Evolutionary conservation across 495 filamentous ascomycete species (phyloP), one percentile per base, ranked within the genome.

Genomic region (Penicillium cinerascens): DNA sequence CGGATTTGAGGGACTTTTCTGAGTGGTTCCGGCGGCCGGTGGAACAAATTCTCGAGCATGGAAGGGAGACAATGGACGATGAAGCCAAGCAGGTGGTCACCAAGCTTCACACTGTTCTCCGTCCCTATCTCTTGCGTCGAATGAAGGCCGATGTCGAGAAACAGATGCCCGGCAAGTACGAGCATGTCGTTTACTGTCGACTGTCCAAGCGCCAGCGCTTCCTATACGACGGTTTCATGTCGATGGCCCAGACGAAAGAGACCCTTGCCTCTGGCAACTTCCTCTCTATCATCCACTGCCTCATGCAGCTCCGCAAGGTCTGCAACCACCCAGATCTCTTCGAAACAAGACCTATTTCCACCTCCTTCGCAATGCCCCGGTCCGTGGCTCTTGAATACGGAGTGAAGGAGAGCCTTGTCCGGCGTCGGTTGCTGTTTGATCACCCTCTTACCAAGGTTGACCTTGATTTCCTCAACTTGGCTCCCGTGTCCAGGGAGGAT

Each of bases 251-350:
- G 54, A 97, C 95, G 0, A 84, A 88, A 51, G 84, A 89, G 58
- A 96, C 89, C 0, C 78, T 97, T 13, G 81, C 88, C n/a, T 95
- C 90, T 1, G 95, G 95, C 17, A 99, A 97, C 60, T 96, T 96
- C 65, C 83, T 97, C 57, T 95, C 89, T 8, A 96, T 97, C 64
- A 97, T 97, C 69, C 96, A 96, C 69, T 97, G 95, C 70, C 74
- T 99, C 39, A 96, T 99, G 93, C 92, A 96, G 65, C 78, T 99
- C 25, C 85, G 95, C 20, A 96, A 97, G 66, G 95, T 99, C 39
- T 99, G 95, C 78, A 97, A 97, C 59, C 95, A 99, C 63, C 95
- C 95, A 0, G 95, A 99, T 73, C 80, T 97, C 13, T 99, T 99
- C 64, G 88, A 97, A 56, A 95, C 93, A n/a, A 82, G 95, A 13